phyloP scores from a whole-genome alignment of 78 protist species.

The Planoprotostelium fungivorum region DNA sequence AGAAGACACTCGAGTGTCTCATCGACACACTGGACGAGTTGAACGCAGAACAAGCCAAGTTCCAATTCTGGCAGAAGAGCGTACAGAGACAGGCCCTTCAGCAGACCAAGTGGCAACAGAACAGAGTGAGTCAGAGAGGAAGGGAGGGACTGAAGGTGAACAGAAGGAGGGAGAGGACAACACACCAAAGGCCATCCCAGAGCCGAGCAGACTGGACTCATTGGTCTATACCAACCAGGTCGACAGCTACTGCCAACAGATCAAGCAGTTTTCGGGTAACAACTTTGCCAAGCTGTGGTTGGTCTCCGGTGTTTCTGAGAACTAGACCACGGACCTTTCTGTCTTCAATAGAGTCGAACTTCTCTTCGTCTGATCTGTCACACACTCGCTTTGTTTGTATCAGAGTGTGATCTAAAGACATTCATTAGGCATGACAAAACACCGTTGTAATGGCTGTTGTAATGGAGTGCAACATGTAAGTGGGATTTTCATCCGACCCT shows the following conservation, averaged over 20 bases:
- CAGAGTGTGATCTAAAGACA: too few relatives aligned
- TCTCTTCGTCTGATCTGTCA: too few relatives aligned
- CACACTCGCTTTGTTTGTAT: too few relatives aligned
- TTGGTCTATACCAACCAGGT: conserved; percentile 63
- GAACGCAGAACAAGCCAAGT: conserved; percentile 46
- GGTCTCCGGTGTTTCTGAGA: background rate
- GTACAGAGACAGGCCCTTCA: conserved; percentile 21
- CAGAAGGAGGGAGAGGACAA: conserved; percentile 1
- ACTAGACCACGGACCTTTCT: too few relatives aligned
- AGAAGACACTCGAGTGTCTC: conserved; percentile 68
- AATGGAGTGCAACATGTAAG: too few relatives aligned
- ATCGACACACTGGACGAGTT: conserved; percentile 64
- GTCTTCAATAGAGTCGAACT: too few relatives aligned
- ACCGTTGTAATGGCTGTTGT: too few relatives aligned
- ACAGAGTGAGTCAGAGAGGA: conserved; percentile 24
- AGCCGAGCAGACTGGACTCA: conserved; percentile 63
- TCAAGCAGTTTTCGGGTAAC: conserved; percentile 51
- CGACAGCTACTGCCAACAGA: conserved; percentile 67
- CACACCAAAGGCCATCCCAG: conserved; percentile 36
- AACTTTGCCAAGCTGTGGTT: conserved; percentile 36
- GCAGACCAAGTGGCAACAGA: conserved; percentile 29
- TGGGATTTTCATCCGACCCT: too few relatives aligned
- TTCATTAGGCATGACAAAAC: too few relatives aligned
- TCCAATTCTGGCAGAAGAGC: conserved; percentile 29
- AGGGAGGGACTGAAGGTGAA: conserved; percentile 37